Evolutionary conservation across 2,329 filamentous ascomycete species (phyloP), one percentile per base, ranked within the genome.

Genomic region (Nemania sp.): DNA sequence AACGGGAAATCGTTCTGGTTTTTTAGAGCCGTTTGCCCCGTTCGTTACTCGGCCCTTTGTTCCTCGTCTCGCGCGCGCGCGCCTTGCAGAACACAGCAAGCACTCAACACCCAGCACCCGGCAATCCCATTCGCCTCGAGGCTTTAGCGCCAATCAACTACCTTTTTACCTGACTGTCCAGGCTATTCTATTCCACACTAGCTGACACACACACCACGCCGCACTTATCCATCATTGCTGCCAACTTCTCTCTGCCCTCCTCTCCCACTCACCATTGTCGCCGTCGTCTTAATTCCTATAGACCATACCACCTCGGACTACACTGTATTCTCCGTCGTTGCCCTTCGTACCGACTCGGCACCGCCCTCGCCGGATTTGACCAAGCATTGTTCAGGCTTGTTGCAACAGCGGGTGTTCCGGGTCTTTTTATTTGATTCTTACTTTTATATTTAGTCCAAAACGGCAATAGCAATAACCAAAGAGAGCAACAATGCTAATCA

Each of bases 401-500:
- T 43, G 43, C 65, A 35, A 27, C 11, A 52, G 49, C 49, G 22
- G 66, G 51, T 49, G 43, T 65, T 49, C 35, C 43, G 18, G 18
- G 7, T 10, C 1, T 18, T 10, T 1, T 18, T 29, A 18, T 15
- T 20, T 26, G 11, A n/a, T 26, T 53, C 11, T 41, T 24, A 32
- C 7, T 32, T 32, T 35, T 18, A n/a, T 20, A 45, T 10, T 41
- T 15, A 45, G 29, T n/a, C 45, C 38, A 22, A 56, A 60, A 51
- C 55, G 58, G 64, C 41, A 38, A 49, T 10, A 57, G 45, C 13
- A 52, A 29, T 45, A 57, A 15, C 20, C 11, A 2, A 61, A 45
- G 5, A 29, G 27, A 77, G 82, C 76, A 70, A 54, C 53, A 55
- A 94, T 94, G 92, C 87, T 94, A 80, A 92, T 94, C 81, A 90